Conservation (phyloP, 2,329 filamentous ascomycete species). For the Mollisia scopiformis region DNA sequence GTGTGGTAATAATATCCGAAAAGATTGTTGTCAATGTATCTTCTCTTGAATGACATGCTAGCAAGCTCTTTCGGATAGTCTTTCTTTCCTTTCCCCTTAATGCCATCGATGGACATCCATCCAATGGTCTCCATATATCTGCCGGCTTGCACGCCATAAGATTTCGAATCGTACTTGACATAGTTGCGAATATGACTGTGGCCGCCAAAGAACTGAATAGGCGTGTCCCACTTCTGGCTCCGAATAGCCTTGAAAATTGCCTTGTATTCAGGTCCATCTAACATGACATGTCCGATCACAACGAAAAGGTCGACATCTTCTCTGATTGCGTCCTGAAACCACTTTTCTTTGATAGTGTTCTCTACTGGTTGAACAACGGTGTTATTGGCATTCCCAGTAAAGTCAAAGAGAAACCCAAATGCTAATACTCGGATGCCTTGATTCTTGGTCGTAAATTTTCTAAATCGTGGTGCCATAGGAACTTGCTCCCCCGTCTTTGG, state of each 20-base stretch:
- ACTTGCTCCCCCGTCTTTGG: constrained; percentile 70
- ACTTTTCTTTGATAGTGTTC: constrained; percentile 78
- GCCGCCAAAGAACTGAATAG: constrained; percentile 90
- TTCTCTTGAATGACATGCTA: constrained; percentile 66
- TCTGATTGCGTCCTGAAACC: constrained; percentile 87
- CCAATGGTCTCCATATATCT: constrained; percentile 95
- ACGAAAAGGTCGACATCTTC: constrained; percentile 87
- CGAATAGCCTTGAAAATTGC: constrained; percentile 80
- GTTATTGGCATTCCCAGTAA: constrained; percentile 88
- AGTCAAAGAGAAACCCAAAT: constrained; percentile 95
- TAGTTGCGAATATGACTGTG: constrained; percentile 90
- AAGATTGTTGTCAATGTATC: constrained; percentile 94
- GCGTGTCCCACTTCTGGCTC: constrained; percentile 74
- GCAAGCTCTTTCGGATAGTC: constrained; percentile 34
- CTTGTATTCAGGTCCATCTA: constrained; percentile 79
- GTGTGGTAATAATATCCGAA: constrained; percentile 84
- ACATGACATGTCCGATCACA: constrained; percentile 82
- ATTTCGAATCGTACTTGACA: constrained; percentile 74
- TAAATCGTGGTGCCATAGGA: constrained; percentile 80
- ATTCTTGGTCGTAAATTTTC: constrained; percentile 90
- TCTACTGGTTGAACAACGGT: constrained; percentile 81
- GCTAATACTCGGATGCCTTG: constrained; percentile 82
- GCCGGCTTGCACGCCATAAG: constrained; percentile 82
- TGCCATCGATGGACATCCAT: constrained; percentile 83
- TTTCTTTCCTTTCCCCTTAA: constrained; percentile 33